Conservation (phyloP, 768 basidiomycete species). For the Rhizopogon rudus region DNA sequence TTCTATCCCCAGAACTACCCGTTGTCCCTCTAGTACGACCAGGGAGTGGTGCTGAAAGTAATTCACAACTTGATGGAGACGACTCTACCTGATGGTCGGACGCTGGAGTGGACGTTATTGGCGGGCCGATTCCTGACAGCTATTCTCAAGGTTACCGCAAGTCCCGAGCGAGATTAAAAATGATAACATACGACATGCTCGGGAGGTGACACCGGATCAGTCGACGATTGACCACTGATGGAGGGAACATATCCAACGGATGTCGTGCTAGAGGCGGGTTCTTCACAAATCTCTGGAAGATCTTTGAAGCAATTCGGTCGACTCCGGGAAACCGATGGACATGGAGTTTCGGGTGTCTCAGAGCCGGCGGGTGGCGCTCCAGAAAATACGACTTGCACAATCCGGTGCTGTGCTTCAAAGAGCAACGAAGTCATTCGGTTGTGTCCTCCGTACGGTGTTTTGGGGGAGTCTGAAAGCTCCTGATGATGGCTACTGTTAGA, state of each 20-base stretch:
- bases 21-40: neutral
- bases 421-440: neutral
- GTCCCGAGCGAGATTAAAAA: neutral
- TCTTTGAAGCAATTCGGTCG: neutral
- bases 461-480: neutral
- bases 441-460: neutral
- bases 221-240: neutral
- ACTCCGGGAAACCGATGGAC: neutral
- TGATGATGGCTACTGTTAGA: neutral
- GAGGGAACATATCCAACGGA: neutral
- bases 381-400: neutral
- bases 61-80: neutral
- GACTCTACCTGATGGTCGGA: neutral
- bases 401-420: neutral
- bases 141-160: neutral
- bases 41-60: neutral
- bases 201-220: neutral
- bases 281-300: neutral
- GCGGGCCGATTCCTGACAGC: neutral
- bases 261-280: neutral
- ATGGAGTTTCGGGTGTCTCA: neutral
- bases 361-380: neutral
- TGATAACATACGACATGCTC: neutral
- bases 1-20: neutral
- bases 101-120: neutral